phyloP scores from a whole-genome alignment of 768 basidiomycete genomes.

The Boletus sp. region DNA sequence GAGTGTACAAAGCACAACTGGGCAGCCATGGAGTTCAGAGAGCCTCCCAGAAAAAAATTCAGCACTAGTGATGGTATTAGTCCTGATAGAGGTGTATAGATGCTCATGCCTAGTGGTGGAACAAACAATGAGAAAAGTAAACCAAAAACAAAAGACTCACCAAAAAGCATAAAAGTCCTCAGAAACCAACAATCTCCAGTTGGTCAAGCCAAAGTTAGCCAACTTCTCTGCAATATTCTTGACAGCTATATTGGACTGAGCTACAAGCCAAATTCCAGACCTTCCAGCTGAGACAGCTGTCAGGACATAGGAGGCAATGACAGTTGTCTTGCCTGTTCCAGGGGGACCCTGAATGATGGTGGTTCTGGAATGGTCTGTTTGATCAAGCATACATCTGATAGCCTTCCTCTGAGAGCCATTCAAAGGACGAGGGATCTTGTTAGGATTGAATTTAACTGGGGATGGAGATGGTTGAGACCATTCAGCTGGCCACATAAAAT shows the following conservation, averaged over 20 bases:
- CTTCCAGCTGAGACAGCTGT: conserved; percentile 38
- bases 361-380: conserved; percentile 33
- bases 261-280: conserved; percentile 71
- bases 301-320: conserved; percentile 62
- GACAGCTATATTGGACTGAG: conserved; percentile 85
- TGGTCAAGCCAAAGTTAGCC: conserved; percentile 43
- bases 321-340: conserved; percentile 72
- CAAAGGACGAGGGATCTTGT: conserved; percentile 28
- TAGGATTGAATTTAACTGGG: conserved; percentile 13
- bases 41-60: conserved; percentile 35
- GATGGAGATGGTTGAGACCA: conserved; percentile 20
- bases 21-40: conserved; percentile 34
- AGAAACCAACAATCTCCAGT: conserved; percentile 73
- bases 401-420: conserved; percentile 40
- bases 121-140: conserved; percentile 3
- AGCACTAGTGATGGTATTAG: conserved; percentile 51
- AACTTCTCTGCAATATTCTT: conserved; percentile 88
- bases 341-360: conserved; percentile 49
- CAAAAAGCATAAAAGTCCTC: conserved; percentile 62
- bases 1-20: conserved; percentile 72
- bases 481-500: conserved; percentile 39
- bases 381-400: conserved; percentile 37
- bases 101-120: conserved; percentile 70
- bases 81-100: conserved; percentile 49
- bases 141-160: conserved; percentile 36